Evolutionary conservation across 345 rosid genomes (phyloP).

Genomic region (Conringia planisiliqua): DNA sequence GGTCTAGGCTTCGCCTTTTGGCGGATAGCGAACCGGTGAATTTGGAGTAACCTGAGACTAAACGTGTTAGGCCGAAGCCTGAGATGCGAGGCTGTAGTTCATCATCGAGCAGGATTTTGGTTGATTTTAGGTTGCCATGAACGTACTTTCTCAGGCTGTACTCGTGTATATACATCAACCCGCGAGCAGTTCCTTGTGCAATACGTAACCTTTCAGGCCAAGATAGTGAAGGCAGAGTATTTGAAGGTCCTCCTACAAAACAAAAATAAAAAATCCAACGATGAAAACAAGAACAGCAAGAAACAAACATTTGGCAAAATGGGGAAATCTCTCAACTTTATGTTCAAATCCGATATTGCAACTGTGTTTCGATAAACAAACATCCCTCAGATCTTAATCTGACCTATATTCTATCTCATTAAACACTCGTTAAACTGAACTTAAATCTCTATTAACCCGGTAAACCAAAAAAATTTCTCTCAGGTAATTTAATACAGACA

Average conservation of each 20-base stretch:
- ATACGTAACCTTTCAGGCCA: constrained; percentile 81
- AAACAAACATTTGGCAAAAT: neutral
- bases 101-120: constrained; percentile 80
- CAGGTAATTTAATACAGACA: neutral
- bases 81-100: constrained; percentile 79
- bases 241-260: constrained; percentile 53
- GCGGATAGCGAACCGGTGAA: constrained; percentile 37
- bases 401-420: constrained; percentile 1
- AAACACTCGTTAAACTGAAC: neutral
- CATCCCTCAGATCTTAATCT: neutral
- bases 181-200: constrained; percentile 89
- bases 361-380: neutral
- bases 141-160: constrained; percentile 63
- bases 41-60: constrained; percentile 46
- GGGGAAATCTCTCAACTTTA: no score
- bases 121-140: constrained; percentile 80
- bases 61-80: constrained; percentile 67
- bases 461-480: neutral
- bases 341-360: neutral
- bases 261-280: constrained; percentile 7
- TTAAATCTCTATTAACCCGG: neutral
- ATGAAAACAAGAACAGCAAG: neutral
- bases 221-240: constrained; percentile 44
- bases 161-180: constrained; percentile 80
- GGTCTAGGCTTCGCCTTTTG: constrained; percentile 45